These are phyloP conservation scores for Heimioporus sp. DNA, from an alignment of 768 basidiomycete species.

Conservation along the genomic window DNA sequence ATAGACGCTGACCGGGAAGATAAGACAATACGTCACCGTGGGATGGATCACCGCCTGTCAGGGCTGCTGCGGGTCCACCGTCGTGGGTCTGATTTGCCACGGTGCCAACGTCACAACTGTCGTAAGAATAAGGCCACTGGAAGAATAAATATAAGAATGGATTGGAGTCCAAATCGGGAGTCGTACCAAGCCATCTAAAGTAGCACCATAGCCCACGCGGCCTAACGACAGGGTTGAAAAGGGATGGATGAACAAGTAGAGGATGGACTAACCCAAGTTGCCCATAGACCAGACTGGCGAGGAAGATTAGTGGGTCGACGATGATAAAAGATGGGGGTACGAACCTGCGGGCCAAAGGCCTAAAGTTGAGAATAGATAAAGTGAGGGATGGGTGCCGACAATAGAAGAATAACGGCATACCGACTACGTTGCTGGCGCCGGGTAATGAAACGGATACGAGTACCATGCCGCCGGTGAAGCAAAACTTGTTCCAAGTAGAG, in stretches of 20 bases:
- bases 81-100: slow-evolving; percentile 77
- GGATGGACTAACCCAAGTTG: slow-evolving; percentile 55
- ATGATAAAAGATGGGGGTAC: slow-evolving; percentile 1
- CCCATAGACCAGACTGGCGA: slow-evolving; percentile 67
- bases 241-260: background rate
- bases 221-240: slow-evolving; percentile 36
- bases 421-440: slow-evolving; percentile 56
- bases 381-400: background rate
- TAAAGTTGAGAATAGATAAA: slow-evolving; percentile 3
- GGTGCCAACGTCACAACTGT: slow-evolving; percentile 93
- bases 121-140: slow-evolving; percentile 83
- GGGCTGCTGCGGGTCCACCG: slow-evolving; percentile 59
- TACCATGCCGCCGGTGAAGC: slow-evolving; percentile 86
- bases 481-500: slow-evolving; percentile 85
- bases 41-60: slow-evolving; percentile 54
- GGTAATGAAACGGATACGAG: slow-evolving; percentile 69
- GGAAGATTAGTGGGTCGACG: slow-evolving; percentile 11
- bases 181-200: slow-evolving; percentile 76
- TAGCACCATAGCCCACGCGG: slow-evolving; percentile 85
- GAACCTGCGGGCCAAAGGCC: slow-evolving; percentile 72
- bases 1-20: slow-evolving; percentile 85
- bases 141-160: background rate
- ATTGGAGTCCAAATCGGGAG: background rate
- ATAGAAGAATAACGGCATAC: slow-evolving; percentile 17
- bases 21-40: slow-evolving; percentile 64